These are phyloP conservation scores for Blastobotrys chiropterorum DNA, from an alignment of 805 yeast genomes.

Conservation along the genomic window DNA sequence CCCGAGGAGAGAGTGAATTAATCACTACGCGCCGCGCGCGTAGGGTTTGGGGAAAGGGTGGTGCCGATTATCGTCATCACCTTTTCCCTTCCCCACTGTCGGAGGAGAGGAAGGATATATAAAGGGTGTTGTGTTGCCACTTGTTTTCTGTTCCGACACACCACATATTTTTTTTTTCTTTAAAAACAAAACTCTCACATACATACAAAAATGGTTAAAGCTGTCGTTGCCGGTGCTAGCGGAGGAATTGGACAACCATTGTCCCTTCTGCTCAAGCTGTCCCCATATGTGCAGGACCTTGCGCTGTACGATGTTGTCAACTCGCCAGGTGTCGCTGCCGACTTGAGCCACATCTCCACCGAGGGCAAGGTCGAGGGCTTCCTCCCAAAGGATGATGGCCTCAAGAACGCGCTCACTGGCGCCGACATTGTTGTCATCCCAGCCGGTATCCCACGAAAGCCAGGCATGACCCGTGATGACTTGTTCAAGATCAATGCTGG, in stretches of 20 bases:
- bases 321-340: slow-evolving; percentile 84
- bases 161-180: no score
- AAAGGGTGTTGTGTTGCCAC: no score
- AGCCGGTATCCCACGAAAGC: slow-evolving; percentile 90
- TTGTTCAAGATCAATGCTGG: slow-evolving; percentile 78
- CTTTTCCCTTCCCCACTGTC: no score
- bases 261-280: slow-evolving; percentile 70
- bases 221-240: slow-evolving; percentile 74
- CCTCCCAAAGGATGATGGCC: slow-evolving; percentile 59
- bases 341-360: slow-evolving; percentile 76
- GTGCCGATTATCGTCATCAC: no score
- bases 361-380: slow-evolving; percentile 52
- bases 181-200: no score
- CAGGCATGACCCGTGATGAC: slow-evolving; percentile 92
- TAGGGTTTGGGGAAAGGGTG: no score
- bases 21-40: no score
- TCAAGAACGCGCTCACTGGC: slow-evolving; percentile 63
- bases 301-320: slow-evolving; percentile 81
- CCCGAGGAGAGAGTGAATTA: no score
- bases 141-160: no score
- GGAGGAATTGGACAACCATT: slow-evolving; percentile 95
- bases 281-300: slow-evolving; percentile 54
- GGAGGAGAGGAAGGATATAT: no score
- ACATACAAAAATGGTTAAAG: slow-evolving; percentile 26
- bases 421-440: slow-evolving; percentile 86